phyloP scores from a whole-genome alignment of 1,284 basidiomycete genomes.

The Retiboletus flavoniger region DNA sequence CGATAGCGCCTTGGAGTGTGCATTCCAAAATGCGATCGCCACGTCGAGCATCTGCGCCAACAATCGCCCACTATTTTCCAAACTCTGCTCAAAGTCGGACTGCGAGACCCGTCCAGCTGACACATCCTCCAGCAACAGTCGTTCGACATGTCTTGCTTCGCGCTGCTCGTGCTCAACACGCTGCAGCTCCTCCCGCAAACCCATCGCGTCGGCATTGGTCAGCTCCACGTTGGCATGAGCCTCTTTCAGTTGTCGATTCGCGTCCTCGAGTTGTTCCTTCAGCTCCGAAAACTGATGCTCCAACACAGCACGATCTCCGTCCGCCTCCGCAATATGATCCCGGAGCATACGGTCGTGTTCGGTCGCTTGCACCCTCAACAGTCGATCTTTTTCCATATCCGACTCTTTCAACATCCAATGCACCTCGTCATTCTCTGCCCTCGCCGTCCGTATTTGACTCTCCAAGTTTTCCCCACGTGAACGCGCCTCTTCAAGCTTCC shows the following conservation, averaged over 20 bases:
- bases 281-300: slow-evolving; percentile 84
- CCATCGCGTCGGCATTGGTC: slow-evolving; percentile 60
- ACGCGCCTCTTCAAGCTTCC: slow-evolving; percentile 72
- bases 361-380: slow-evolving; percentile 69
- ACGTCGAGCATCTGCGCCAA: slow-evolving; percentile 74
- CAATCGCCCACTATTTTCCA: slow-evolving; percentile 59
- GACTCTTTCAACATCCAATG: slow-evolving; percentile 64
- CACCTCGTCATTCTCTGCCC: slow-evolving; percentile 67
- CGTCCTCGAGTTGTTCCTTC: slow-evolving; percentile 59
- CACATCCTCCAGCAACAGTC: slow-evolving; percentile 61
- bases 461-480: slow-evolving; percentile 71
- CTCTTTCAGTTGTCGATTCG: slow-evolving; percentile 61
- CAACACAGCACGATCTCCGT: slow-evolving; percentile 86
- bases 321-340: slow-evolving; percentile 87
- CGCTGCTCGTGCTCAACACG: slow-evolving; percentile 65
- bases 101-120: slow-evolving; percentile 59
- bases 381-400: slow-evolving; percentile 70
- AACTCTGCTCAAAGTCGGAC: slow-evolving; percentile 61
- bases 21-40: slow-evolving; percentile 68
- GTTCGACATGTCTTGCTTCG: slow-evolving; percentile 60
- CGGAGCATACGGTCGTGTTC: slow-evolving; percentile 84
- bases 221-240: slow-evolving; percentile 56
- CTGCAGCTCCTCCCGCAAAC: slow-evolving; percentile 70
- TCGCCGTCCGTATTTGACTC: slow-evolving; percentile 64
- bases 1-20: slow-evolving; percentile 67